Evolutionary conservation across 148 eudicot genomes (phyloP).

Genomic region (Chenopodium quinoa): DNA sequence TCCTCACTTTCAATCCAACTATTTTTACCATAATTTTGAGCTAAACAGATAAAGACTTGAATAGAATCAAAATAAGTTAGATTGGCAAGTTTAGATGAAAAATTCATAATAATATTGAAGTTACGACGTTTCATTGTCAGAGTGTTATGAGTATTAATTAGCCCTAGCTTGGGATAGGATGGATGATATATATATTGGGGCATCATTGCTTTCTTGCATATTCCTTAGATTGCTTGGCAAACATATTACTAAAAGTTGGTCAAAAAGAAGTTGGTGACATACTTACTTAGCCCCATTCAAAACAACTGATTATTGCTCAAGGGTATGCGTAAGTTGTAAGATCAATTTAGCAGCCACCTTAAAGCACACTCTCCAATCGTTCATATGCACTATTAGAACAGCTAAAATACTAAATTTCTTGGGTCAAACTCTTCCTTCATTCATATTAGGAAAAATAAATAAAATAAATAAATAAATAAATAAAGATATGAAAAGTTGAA

Average conservation of each 20-base stretch:
- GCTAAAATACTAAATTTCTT: neutral
- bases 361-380: constrained; percentile 1
- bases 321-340: constrained; percentile 5
- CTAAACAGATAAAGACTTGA: no score
- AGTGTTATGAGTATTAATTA: no score
- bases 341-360: constrained; percentile 2
- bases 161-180: no score
- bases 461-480: no score
- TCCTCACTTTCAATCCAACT: no score
- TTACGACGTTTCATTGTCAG: no score
- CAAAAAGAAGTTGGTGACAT: constrained; percentile 6
- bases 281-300: constrained; percentile 10
- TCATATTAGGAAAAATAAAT: neutral
- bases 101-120: no score
- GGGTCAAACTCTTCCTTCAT: neutral
- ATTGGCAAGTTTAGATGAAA: no score
- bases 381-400: neutral
- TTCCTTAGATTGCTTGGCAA: neutral
- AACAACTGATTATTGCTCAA: neutral
- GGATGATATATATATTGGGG: neutral
- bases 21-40: no score
- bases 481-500: no score
- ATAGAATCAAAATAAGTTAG: no score
- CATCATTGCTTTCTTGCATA: neutral
- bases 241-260: neutral